Evolutionary conservation across 805 yeast genomes (phyloP), one percentile per base, ranked within the genome.

Genomic region (Yueomyces sp.): DNA sequence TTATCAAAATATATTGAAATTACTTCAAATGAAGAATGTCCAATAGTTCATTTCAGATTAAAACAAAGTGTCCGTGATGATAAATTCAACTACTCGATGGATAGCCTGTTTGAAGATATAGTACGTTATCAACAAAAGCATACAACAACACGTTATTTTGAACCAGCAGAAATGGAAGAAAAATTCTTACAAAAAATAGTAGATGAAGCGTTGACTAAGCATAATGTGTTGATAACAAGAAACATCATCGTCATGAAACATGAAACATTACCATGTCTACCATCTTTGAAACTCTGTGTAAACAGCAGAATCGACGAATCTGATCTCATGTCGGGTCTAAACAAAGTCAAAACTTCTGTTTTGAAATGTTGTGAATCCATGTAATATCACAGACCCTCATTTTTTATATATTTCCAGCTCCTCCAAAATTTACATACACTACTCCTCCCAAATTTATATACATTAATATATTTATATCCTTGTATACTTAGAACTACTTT

Each of bases 261-360:
- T 56, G 96, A 87, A 57, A 65, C 77, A 42, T 67, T 83, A 47
- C 86, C 92, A 7, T 62, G 79, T 38, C 70, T 74, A 41, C 85
- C 85, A 39, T 75, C 77, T 46, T 62, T 83, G 50, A 68, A 74
- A 44, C 54, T 82, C 28, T 65, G 67, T 48, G 55, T 76, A 37
- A 74, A 73, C 45, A 66, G 72, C 7, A 72, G 67, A 3, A 63
- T 77, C 52, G 57, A 67, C 12, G 62, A 58, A 37, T 52, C 59
- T 12, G 83, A 79, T 45, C 48, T 77, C 37, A 60, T 55, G 43
- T 51, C 57, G 26, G 72, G 76, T 6, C 72, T 68, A 40, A 56
- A 55, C 12, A 60, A 62, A 4, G 60, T 75, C 32, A 60, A 60
- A 31, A 51, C 50, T 7, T 59, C 60, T 6, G 54, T 65, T 7